Evolutionary conservation across 2,329 filamentous ascomycete species (phyloP).

Genomic region (Scolecobasidium constrictum): DNA sequence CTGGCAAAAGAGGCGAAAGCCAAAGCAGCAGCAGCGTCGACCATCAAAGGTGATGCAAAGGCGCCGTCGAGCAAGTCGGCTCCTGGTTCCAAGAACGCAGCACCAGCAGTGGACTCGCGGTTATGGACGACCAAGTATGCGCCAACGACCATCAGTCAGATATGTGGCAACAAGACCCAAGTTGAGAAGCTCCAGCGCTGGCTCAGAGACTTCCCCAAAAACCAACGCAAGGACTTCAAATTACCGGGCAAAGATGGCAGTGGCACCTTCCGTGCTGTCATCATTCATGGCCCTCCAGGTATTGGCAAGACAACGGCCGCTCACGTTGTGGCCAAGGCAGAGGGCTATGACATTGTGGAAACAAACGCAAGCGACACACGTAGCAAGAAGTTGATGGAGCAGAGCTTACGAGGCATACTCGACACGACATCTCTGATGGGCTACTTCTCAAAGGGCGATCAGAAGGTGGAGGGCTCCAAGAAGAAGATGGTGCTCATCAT

Average conservation of each 20-base stretch:
- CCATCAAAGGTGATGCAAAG: conserved; percentile 21
- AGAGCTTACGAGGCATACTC: conserved; percentile 76
- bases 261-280: conserved; percentile 76
- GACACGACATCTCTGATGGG: conserved; percentile 88
- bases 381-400: conserved; percentile 92
- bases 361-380: conserved; percentile 91
- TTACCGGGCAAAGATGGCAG: conserved; percentile 73
- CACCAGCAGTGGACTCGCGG: background rate
- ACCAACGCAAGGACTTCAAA: conserved; percentile 71
- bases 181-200: conserved; percentile 86
- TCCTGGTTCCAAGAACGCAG: background rate
- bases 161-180: conserved; percentile 85
- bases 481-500: conserved; percentile 95
- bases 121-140: conserved; percentile 96
- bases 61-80: conserved; percentile 20
- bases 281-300: conserved; percentile 88
- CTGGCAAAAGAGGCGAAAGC: conserved; percentile 26
- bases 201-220: conserved; percentile 72
- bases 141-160: conserved; percentile 71
- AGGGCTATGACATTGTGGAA: conserved; percentile 88
- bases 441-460: conserved; percentile 77
- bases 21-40: conserved; percentile 37
- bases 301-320: conserved; percentile 97
- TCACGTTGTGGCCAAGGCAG: conserved; percentile 83
- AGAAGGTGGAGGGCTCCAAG: conserved; percentile 67